phyloP scores from a whole-genome alignment of 2,329 filamentous ascomycete genomes.

The Diaporthe ilicicola region DNA sequence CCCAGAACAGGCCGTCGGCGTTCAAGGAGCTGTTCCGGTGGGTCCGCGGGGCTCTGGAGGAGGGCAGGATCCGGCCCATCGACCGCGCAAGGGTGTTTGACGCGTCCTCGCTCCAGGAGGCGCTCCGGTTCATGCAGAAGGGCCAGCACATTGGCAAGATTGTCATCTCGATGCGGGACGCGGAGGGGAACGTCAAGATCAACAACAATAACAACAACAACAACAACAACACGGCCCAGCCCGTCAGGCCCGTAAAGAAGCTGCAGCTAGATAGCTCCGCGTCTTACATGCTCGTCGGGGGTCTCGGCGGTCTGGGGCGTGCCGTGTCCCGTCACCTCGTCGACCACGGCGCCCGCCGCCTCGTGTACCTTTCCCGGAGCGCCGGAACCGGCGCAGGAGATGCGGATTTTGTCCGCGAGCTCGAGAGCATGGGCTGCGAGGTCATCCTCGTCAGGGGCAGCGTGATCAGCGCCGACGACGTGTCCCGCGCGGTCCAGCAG shows the following conservation, averaged over 20 bases:
- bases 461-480: background rate
- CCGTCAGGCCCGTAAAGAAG: too few relatives aligned
- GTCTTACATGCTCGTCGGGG: constrained; percentile 18
- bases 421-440: constrained; percentile 1
- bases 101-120: constrained; percentile 41
- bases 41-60: background rate
- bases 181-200: background rate
- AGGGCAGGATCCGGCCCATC: constrained; percentile 21
- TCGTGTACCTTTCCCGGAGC: constrained; percentile 10
- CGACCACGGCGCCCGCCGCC: background rate
- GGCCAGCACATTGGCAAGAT: constrained; percentile 43
- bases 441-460: background rate
- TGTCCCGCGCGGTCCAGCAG: background rate
- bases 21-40: too few relatives aligned
- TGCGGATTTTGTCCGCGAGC: background rate
- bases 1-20: background rate
- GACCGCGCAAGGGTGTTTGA: constrained; percentile 34
- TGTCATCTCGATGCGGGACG: constrained; percentile 37
- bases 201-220: too few relatives aligned
- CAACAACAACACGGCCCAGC: too few relatives aligned
- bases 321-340: constrained; percentile 9
- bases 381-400: background rate
- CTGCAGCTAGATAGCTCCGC: background rate
- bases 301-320: constrained; percentile 11
- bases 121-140: constrained; percentile 47